These are phyloP conservation scores for Entomortierella chlamydospora DNA, from an alignment of 192 early-diverging fungal species.

Conservation along the genomic window DNA sequence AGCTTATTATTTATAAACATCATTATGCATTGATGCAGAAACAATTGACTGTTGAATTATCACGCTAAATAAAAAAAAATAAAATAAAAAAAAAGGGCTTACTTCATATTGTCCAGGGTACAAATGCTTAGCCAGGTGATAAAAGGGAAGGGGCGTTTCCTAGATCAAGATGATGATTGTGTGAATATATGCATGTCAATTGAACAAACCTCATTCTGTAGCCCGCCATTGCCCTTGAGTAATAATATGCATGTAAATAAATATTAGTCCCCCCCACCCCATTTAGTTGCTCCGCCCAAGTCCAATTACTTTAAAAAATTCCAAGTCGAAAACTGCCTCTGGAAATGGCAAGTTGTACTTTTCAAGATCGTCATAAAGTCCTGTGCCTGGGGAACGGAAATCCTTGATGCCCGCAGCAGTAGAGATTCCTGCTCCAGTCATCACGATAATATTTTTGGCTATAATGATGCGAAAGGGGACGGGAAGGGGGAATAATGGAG, in stretches of 20 bases:
- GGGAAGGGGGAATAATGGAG: background rate
- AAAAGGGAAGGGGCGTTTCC: constrained; percentile 88
- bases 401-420: constrained; percentile 91
- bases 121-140: constrained; percentile 87
- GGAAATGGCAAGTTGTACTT: constrained; percentile 93
- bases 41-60: no score
- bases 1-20: background rate
- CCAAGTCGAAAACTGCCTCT: constrained; percentile 94
- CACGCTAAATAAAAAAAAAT: background rate
- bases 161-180: constrained; percentile 11
- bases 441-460: constrained; percentile 82
- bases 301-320: constrained; percentile 77
- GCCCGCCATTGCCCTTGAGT: no score
- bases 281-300: background rate
- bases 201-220: no score
- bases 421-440: constrained; percentile 93
- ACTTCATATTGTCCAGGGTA: constrained; percentile 81
- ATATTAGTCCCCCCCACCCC: background rate
- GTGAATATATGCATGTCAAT: no score
- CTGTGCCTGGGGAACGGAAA: constrained; percentile 93
- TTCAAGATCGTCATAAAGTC: constrained; percentile 92
- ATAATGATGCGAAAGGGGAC: constrained; percentile 11
- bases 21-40: no score
- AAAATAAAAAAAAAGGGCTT: constrained; percentile 5
- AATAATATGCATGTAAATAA: background rate